A percentile compares a stretch with the other conserved stretches of the same genome.
Conservation (phyloP, 108 stramenopile genomes). For the Cyclotella kingstonii region DNA sequence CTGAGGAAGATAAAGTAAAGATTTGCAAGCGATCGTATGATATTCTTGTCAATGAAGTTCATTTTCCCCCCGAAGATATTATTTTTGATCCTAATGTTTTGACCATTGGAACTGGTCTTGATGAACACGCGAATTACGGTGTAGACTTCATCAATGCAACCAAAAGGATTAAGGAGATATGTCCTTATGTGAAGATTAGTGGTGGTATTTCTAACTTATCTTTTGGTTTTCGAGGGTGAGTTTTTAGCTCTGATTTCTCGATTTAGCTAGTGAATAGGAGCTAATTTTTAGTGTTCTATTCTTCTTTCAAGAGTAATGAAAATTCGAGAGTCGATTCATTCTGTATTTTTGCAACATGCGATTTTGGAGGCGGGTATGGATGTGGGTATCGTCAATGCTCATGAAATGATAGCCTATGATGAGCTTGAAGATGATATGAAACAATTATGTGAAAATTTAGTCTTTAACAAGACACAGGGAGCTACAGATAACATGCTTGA, state of each 20-base stretch:
- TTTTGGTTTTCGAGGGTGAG: constrained; percentile 95
- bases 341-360: constrained; percentile 95
- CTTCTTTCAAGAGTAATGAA: constrained; percentile 58
- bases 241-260: not conserved
- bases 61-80: constrained; percentile 99
- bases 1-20: constrained; percentile 93
- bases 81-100: constrained; percentile 99
- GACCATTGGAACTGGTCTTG: constrained; percentile 98
- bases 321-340: constrained; percentile 98
- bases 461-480: constrained; percentile 78
- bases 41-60: constrained; percentile 92
- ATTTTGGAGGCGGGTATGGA: constrained; percentile 97
- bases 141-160: constrained; percentile 97
- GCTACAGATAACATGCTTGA: constrained; percentile 96
- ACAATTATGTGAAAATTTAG: constrained; percentile 82
- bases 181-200: constrained; percentile 96
- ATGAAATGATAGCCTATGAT: constrained; percentile 83
- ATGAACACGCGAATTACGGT: constrained; percentile 97
- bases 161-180: constrained; percentile 92
- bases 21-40: constrained; percentile 99
- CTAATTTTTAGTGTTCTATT: not conserved
- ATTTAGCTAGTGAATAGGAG: not conserved
- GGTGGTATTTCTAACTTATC: constrained; percentile 98
- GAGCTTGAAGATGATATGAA: constrained; percentile 88
- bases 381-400: constrained; percentile 98